Percentiles rank a stretch among this genome's conserved stretches.
Conservation (phyloP, 192 early-diverging fungal genomes). For the Linnemannia zychae region DNA sequence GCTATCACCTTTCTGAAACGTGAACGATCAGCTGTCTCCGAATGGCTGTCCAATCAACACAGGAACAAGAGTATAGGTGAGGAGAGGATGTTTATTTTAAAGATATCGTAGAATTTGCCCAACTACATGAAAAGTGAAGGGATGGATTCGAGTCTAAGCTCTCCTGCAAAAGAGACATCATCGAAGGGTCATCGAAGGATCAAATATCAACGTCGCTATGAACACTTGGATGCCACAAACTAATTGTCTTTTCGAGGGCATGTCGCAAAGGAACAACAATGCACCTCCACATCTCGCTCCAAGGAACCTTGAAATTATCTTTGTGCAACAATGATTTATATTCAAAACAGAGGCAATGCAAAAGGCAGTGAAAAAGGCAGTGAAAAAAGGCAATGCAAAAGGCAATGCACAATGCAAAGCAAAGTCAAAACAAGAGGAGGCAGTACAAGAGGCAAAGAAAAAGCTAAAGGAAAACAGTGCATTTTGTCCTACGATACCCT, state of each 20-base stretch:
- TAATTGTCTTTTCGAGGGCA: constrained; percentile 32
- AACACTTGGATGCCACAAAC: constrained; percentile 22
- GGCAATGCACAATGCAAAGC: neutral
- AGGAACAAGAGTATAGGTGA: no score
- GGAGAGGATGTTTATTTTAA: no score
- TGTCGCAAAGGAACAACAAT: constrained; percentile 27
- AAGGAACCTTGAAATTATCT: constrained; percentile 34
- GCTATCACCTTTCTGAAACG: no score
- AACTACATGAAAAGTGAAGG: no score
- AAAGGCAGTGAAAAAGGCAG: constrained; percentile 14
- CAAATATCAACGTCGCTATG: constrained; percentile 16
- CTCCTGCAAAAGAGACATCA: no score
- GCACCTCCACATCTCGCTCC: constrained; percentile 19
- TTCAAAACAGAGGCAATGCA: constrained; percentile 13
- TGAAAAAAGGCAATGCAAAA: constrained; percentile 1
- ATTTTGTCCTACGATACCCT: neutral
- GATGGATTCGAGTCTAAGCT: no score
- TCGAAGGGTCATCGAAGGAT: neutral
- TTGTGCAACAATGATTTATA: constrained; percentile 17
- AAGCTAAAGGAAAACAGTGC: neutral
- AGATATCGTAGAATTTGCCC: no score
- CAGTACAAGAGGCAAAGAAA: neutral
- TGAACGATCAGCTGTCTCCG: no score
- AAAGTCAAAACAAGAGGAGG: constrained; percentile 5
- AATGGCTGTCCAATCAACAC: no score